These are phyloP conservation scores for Zygoascus bituminiphila DNA, from an alignment of 805 yeast genomes.

Conservation along the genomic window DNA sequence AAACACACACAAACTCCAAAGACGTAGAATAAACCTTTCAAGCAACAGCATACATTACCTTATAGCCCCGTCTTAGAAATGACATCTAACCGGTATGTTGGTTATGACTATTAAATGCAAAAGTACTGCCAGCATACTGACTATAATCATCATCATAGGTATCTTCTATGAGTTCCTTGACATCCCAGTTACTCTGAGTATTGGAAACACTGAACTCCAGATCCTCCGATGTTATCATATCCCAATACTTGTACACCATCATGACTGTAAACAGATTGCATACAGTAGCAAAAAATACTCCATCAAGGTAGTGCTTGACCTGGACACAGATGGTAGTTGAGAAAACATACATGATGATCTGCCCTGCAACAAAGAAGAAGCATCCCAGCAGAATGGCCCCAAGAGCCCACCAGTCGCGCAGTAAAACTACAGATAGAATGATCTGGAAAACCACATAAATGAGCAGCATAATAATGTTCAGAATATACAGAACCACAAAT, in stretches of 20 bases:
- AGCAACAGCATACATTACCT: too few species aligned
- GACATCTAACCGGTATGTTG: background rate
- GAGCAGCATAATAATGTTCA: conserved; percentile 60
- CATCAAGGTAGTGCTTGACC: conserved; percentile 82
- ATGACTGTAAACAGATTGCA: conserved; percentile 75
- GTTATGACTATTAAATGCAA: conserved; percentile 1
- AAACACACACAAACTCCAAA: too few species aligned
- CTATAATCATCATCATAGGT: conserved; percentile 19
- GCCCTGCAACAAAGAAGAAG: conserved; percentile 74
- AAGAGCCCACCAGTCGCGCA: conserved; percentile 78
- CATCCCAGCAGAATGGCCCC: conserved; percentile 72
- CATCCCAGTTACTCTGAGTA: conserved; percentile 36
- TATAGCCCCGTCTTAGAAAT: background rate
- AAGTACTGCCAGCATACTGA: conserved; percentile 30
- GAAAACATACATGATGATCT: conserved; percentile 62
- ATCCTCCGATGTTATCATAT: conserved; percentile 89
- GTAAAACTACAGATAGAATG: conserved; percentile 54
- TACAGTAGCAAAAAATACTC: conserved; percentile 73
- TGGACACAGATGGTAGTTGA: conserved; percentile 58
- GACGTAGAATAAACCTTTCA: too few species aligned
- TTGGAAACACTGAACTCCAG: conserved; percentile 77
- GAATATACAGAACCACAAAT: conserved; percentile 59
- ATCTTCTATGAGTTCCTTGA: conserved; percentile 27
- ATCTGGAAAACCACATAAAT: conserved; percentile 62
- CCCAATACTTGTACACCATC: conserved; percentile 98